Conservation (phyloP, 352 stramenopile genomes). For the Globisporangium emineosum region DNA sequence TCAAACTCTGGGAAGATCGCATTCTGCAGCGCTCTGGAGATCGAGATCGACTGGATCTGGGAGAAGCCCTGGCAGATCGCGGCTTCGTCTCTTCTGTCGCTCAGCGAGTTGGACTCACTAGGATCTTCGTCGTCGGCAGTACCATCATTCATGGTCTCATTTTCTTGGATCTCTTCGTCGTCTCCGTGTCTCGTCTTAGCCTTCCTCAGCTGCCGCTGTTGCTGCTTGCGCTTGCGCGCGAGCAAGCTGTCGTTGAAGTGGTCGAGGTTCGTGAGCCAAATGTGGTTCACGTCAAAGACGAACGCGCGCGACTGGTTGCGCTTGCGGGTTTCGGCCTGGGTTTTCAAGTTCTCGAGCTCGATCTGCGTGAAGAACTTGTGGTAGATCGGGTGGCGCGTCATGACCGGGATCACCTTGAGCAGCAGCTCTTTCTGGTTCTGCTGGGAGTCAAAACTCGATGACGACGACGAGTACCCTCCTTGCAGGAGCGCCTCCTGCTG, state of each 20-base stretch:
- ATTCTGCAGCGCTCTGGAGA: constrained; percentile 47
- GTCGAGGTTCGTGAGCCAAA: constrained; percentile 91
- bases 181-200: neutral
- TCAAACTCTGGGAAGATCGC: constrained; percentile 31
- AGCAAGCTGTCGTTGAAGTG: constrained; percentile 69
- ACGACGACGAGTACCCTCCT: neutral
- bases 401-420: constrained; percentile 43
- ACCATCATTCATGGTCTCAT: constrained; percentile 4
- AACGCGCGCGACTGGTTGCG: constrained; percentile 80
- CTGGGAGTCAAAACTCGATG: constrained; percentile 18
- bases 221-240: constrained; percentile 13
- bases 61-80: constrained; percentile 67
- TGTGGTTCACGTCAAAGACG: constrained; percentile 86
- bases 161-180: neutral
- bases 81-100: constrained; percentile 45
- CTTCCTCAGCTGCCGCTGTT: constrained; percentile 9
- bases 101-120: constrained; percentile 28
- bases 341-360: constrained; percentile 69
- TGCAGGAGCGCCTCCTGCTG: constrained; percentile 29
- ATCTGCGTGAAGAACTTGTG: constrained; percentile 55
- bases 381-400: constrained; percentile 69
- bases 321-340: constrained; percentile 53
- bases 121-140: neutral
- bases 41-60: constrained; percentile 78
- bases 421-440: constrained; percentile 1